Conservation (phyloP, 495 filamentous ascomycete species). For the Aspergillus coremiiformis region DNA sequence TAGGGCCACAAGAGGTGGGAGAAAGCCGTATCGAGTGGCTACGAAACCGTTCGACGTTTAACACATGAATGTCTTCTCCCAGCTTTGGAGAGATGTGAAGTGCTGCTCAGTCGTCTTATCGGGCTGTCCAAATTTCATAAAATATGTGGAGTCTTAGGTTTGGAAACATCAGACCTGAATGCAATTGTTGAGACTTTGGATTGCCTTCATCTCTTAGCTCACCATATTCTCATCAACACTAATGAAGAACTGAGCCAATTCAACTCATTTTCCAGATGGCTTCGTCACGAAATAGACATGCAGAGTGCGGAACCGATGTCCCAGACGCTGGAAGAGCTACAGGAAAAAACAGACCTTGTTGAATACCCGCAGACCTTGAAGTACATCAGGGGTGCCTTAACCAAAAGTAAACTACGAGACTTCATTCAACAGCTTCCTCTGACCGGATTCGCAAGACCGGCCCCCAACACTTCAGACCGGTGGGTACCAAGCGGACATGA, state of each 20-base stretch:
- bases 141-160: slow-evolving; percentile 56
- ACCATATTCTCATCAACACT: slow-evolving; percentile 62
- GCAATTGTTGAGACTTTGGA: slow-evolving; percentile 61
- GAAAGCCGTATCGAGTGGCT: slow-evolving; percentile 68
- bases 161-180: slow-evolving; percentile 53
- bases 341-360: slow-evolving; percentile 39
- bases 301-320: slow-evolving; percentile 39
- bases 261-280: slow-evolving; percentile 71
- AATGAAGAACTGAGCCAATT: slow-evolving; percentile 78
- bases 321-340: slow-evolving; percentile 38
- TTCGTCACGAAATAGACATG: slow-evolving; percentile 73
- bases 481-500: slow-evolving; percentile 36
- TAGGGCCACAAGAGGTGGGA: slow-evolving; percentile 96
- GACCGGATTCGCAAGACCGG: slow-evolving; percentile 27
- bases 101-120: slow-evolving; percentile 77
- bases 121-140: slow-evolving; percentile 78
- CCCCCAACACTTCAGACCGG: slow-evolving; percentile 22
- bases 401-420: slow-evolving; percentile 36
- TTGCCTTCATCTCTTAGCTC: slow-evolving; percentile 62
- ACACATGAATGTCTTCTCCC: slow-evolving; percentile 83
- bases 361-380: slow-evolving; percentile 42
- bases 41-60: slow-evolving; percentile 67
- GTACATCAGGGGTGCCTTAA: slow-evolving; percentile 47
- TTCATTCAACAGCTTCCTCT: slow-evolving; percentile 41
- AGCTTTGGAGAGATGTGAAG: slow-evolving; percentile 71